phyloP scores from a whole-genome alignment of 225 moss, liverwort and hornwort genomes.

The Climacium dendroides region DNA sequence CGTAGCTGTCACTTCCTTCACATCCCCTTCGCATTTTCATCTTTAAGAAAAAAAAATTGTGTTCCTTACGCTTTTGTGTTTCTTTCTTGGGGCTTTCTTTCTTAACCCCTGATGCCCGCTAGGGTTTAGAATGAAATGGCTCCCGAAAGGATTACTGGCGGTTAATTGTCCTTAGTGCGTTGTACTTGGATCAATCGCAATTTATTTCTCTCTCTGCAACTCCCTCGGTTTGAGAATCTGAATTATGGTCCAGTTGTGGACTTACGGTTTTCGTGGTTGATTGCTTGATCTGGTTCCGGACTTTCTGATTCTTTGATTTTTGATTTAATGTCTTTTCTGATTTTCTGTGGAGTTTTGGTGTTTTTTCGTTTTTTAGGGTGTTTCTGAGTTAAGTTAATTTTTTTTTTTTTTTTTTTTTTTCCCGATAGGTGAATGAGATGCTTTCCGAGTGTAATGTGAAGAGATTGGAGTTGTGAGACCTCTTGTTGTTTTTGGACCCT shows the following conservation, averaged over 20 bases:
- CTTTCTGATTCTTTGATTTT: background rate
- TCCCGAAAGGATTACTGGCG: background rate
- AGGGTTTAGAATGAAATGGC: background rate
- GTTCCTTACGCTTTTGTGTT: background rate
- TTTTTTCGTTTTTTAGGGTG: background rate
- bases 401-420: too few relatives aligned
- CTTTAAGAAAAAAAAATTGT: too few relatives aligned
- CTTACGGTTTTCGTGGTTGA: background rate
- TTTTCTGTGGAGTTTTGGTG: background rate
- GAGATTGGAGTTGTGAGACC: background rate
- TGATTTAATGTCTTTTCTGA: background rate
- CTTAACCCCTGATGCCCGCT: background rate
- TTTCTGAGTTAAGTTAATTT: too few relatives aligned
- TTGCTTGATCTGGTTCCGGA: background rate
- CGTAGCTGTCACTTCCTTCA: background rate
- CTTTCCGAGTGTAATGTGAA: background rate
- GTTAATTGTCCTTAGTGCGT: background rate
- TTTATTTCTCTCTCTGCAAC: background rate
- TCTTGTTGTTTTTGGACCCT: background rate
- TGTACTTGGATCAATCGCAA: background rate
- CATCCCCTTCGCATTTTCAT: background rate
- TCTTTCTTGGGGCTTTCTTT: background rate
- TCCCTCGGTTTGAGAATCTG: background rate
- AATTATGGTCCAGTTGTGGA: background rate
- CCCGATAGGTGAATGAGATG: background rate